Evolutionary conservation across 2,329 filamentous ascomycete genomes (phyloP).

Genomic region (Nothophoma quercina): DNA sequence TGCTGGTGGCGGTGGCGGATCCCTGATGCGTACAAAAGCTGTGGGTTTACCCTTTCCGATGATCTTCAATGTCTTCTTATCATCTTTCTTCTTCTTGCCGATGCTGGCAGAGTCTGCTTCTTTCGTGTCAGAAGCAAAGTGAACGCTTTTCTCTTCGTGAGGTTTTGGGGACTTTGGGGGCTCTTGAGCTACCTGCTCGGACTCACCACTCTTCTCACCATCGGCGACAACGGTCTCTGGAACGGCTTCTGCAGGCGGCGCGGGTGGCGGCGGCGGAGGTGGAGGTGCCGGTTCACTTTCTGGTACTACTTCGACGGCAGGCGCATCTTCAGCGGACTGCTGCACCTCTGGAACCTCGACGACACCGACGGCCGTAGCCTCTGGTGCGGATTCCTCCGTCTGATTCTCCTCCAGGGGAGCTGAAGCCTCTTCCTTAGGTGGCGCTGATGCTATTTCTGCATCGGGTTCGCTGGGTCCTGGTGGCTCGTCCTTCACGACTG

Average conservation of each 20-base stretch:
- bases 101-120: constrained; percentile 40
- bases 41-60: constrained; percentile 40
- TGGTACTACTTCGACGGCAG: neutral
- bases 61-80: constrained; percentile 29
- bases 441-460: constrained; percentile 13
- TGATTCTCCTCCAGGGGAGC: constrained; percentile 9
- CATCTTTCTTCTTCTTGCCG: constrained; percentile 38
- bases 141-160: constrained; percentile 41
- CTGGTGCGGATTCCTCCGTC: constrained; percentile 8
- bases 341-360: neutral
- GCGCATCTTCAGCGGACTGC: constrained; percentile 5
- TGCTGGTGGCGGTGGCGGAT: constrained; percentile 29
- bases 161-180: constrained; percentile 40
- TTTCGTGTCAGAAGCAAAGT: constrained; percentile 50
- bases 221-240: constrained; percentile 27
- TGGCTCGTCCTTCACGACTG: constrained; percentile 38
- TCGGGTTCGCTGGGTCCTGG: constrained; percentile 18
- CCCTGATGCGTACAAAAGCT: constrained; percentile 44
- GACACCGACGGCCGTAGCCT: constrained; percentile 1
- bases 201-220: constrained; percentile 48
- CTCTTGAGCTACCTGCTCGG: constrained; percentile 45
- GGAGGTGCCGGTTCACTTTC: constrained; percentile 22
- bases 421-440: constrained; percentile 14
- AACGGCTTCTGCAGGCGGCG: constrained; percentile 5
- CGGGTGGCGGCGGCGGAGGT: constrained; percentile 22